Base-by-base conservation (phyloP, 805 yeast species). In the Barnettozyma siamensis region DNA sequence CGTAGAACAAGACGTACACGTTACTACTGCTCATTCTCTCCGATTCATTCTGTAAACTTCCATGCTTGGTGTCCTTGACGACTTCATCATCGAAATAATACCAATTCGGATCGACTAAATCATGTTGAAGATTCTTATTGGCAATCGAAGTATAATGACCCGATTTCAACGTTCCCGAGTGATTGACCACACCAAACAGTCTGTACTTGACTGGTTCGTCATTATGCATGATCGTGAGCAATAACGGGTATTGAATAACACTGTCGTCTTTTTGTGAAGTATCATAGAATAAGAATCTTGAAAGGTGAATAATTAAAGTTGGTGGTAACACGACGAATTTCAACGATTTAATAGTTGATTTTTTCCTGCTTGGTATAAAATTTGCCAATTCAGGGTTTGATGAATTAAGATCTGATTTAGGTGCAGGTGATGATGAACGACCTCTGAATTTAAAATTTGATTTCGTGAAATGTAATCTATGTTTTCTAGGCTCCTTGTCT, bases 261-360 rank as follows among this genome's bases (percentile, higher is more conserved):
- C 78, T 67, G 39, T 70, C 56, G 44, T 69, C 67, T 50, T 78
- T 77, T 52, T 77, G 78, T 2, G 79, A 72, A 31, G 78, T 58
- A 47, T 72, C 75, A 52, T 66, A 72, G 40, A 70, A 73, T 54
- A 52, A 62, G 62, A 91, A 91, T 49, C 99, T 67, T 48, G 94
- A 88, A 47, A 91, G 72, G 59, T 91, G 96, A 33, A 91, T 76
- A 18, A 91, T 80, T 44, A 91, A 68, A 2, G 85, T 73, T 34
- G 76, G 78, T 1, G 99, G 98, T 29, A 91, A 64, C 34, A 91
- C 67, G 2, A 95, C 80, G 36, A 91, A 86, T 27, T 75, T 71
- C 45, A 89, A 66, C 17, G 79, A 72, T 59, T 93, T 91, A 16
- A 83, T 67, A 38, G 93, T 79, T 23, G 72, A 72, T 31, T 27